phyloP scores from a whole-genome alignment of 1,139 yeast genomes.

The Suhomyces bolitotheri region DNA sequence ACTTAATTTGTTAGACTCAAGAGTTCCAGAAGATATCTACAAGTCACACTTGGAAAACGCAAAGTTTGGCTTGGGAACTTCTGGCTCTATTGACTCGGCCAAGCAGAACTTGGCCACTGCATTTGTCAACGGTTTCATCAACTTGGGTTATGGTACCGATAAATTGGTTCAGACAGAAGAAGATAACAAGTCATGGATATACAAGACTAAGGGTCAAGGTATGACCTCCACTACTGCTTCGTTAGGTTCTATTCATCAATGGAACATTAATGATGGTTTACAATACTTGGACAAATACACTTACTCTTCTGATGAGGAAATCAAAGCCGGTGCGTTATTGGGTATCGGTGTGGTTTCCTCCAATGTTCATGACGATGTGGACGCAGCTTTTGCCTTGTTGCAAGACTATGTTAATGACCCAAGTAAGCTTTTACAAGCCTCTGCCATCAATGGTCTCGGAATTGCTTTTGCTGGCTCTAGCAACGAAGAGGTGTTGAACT shows the following conservation, averaged over 20 bases:
- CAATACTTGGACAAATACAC: conserved; percentile 87
- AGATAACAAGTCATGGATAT: conserved; percentile 80
- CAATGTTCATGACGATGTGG: conserved; percentile 94
- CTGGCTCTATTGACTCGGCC: conserved; percentile 83
- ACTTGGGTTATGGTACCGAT: conserved; percentile 88
- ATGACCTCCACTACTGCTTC: conserved; percentile 95
- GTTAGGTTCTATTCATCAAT: conserved; percentile 83
- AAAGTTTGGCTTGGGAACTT: conserved; percentile 54
- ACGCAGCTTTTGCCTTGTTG: conserved; percentile 82
- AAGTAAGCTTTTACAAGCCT: conserved; percentile 58
- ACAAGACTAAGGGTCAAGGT: conserved; percentile 88
- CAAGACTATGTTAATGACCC: conserved; percentile 71
- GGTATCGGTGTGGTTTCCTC: conserved; percentile 96
- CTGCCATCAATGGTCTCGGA: conserved; percentile 90
- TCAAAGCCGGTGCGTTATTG: conserved; percentile 93
- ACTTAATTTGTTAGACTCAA: conserved; percentile 83
- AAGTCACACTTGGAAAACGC: conserved; percentile 84
- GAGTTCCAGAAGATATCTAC: conserved; percentile 93
- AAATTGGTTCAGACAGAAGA: conserved; percentile 74
- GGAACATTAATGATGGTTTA: conserved; percentile 90
- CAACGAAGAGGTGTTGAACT: conserved; percentile 76
- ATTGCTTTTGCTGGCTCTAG: conserved; percentile 94
- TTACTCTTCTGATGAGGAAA: conserved; percentile 81
- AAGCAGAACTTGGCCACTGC: conserved; percentile 95
- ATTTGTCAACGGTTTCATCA: conserved; percentile 88